Conservation (phyloP, 1,139 yeast genomes). For the Candida tetrigidarum region DNA sequence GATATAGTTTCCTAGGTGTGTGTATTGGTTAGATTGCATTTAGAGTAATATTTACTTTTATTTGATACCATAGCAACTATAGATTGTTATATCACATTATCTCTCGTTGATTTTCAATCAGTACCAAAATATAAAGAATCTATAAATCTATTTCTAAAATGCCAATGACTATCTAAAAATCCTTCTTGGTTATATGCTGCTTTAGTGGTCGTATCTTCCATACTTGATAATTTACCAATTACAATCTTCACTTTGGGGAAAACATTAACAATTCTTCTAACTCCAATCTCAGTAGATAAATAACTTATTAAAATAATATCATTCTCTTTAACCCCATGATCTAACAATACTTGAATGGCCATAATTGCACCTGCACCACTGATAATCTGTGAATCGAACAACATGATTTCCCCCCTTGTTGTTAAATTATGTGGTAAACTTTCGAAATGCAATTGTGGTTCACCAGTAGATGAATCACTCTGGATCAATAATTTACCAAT, state of each 20-base stretch:
- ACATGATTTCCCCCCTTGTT: conserved; percentile 51
- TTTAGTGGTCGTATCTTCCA: conserved; percentile 22
- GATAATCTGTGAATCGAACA: conserved; percentile 86
- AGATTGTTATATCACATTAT: too few species aligned
- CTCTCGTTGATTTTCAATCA: too few species aligned
- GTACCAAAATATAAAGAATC: conserved; percentile 86
- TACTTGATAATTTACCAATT: conserved; percentile 65
- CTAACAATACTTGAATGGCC: conserved; percentile 89
- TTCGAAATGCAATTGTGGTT: conserved; percentile 86
- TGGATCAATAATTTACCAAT: conserved; percentile 87
- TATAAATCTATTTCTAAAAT: conserved; percentile 71
- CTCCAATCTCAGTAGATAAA: conserved; percentile 79
- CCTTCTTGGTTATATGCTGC: conserved; percentile 38
- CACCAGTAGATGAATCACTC: conserved; percentile 87
- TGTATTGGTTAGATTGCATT: too few species aligned
- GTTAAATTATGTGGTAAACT: conserved; percentile 44
- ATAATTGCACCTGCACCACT: conserved; percentile 95
- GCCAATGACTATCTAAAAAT: conserved; percentile 55
- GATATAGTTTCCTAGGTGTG: too few species aligned
- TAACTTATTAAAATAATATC: conserved; percentile 74
- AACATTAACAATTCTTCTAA: conserved; percentile 75
- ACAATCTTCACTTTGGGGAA: conserved; percentile 71
- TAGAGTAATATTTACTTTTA: too few species aligned
- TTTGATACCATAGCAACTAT: too few species aligned
- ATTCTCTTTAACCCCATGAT: conserved; percentile 69